Evolutionary conservation across 2,329 filamentous ascomycete species (phyloP).

Genomic region (Fusarium sambucinum): DNA sequence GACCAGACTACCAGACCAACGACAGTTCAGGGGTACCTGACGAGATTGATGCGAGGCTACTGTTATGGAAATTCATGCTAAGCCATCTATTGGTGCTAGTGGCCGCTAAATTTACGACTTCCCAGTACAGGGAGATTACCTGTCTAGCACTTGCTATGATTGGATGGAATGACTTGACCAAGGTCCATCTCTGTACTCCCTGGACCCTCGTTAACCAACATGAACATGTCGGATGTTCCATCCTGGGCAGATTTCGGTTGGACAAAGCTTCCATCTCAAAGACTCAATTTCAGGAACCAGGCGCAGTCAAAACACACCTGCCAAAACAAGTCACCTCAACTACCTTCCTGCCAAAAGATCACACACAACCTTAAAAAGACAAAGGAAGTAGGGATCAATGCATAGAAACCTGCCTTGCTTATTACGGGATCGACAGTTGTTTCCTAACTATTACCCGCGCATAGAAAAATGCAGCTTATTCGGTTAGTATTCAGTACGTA

Average conservation of each 20-base stretch:
- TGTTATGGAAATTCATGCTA: slow-evolving; percentile 6
- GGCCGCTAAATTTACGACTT: slow-evolving; percentile 11
- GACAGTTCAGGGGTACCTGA: slow-evolving; percentile 27
- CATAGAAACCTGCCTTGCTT: slow-evolving; percentile 1
- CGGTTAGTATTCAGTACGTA: background rate
- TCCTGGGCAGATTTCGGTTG: slow-evolving; percentile 6
- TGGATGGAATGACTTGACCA: slow-evolving; percentile 11
- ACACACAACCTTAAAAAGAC: background rate
- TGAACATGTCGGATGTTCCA: slow-evolving; percentile 19
- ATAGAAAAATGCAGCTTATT: background rate
- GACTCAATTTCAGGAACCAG: slow-evolving; percentile 8
- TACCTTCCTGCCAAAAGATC: slow-evolving; percentile 11
- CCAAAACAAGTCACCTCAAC: slow-evolving; percentile 27
- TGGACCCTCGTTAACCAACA: slow-evolving; percentile 10
- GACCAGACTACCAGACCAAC: slow-evolving; percentile 32
- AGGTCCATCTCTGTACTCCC: slow-evolving; percentile 14
- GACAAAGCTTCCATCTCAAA: slow-evolving; percentile 22
- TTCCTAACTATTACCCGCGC: slow-evolving; percentile 5
- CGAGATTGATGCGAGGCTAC: slow-evolving; percentile 5
- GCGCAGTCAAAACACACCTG: slow-evolving; percentile 19
- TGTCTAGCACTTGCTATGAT: slow-evolving; percentile 1
- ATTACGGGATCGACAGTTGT: slow-evolving; percentile 21
- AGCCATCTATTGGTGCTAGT: slow-evolving; percentile 14
- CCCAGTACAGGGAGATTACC: slow-evolving; percentile 36
- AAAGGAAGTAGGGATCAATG: slow-evolving; percentile 9